A percentile compares a stretch with the other conserved stretches of the same genome.
phyloP scores from a whole-genome alignment of 2,329 filamentous ascomycete genomes.

The Fusarium sp. region DNA sequence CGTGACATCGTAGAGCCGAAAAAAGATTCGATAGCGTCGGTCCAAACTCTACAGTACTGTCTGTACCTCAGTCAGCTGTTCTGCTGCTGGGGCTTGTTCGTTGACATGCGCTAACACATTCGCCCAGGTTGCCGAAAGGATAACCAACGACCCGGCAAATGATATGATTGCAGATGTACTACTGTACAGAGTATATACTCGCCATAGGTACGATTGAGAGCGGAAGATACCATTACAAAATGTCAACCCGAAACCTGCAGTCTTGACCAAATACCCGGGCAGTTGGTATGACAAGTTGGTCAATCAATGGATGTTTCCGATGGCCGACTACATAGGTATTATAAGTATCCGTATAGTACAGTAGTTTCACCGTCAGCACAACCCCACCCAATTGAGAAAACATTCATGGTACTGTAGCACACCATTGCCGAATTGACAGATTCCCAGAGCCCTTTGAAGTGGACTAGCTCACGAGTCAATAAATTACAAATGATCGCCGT shows the following conservation, averaged over 20 bases:
- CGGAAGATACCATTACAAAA: conserved; percentile 17
- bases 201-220: background rate
- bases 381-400: background rate
- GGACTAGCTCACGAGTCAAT: background rate
- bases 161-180: background rate
- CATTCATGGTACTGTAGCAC: background rate
- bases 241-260: background rate
- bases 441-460: background rate
- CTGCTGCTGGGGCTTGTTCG: background rate
- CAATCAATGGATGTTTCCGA: conserved; percentile 29
- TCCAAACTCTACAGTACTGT: background rate
- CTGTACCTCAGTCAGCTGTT: background rate
- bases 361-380: conserved; percentile 3
- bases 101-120: conserved; percentile 9
- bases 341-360: conserved; percentile 6
- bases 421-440: background rate
- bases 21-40: conserved; percentile 38
- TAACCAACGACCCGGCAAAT: background rate
- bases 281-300: conserved; percentile 21
- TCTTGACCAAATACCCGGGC: background rate
- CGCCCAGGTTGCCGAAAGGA: background rate
- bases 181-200: too few species aligned
- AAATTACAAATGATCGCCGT: background rate
- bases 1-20: conserved; percentile 24
- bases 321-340: conserved; percentile 18